phyloP scores from a whole-genome alignment of 768 basidiomycete species.

The Mycena sanguinolenta region DNA sequence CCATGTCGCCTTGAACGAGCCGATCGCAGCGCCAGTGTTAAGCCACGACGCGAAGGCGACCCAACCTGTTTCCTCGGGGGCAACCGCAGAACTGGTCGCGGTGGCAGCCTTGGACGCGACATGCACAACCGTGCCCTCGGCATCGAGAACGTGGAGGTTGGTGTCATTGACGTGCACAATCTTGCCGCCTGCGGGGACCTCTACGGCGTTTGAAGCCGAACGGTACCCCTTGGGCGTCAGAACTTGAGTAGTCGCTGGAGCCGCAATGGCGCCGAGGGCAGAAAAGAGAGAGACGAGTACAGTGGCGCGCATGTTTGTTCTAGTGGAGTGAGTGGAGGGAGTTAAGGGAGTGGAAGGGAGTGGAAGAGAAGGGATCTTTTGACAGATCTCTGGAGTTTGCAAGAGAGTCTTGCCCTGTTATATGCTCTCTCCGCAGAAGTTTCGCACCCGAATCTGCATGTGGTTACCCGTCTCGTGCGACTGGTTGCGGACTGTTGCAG shows the following conservation, averaged over 20 bases:
- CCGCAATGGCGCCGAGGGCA: neutral
- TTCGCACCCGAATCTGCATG: too few relatives aligned
- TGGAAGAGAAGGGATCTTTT: neutral
- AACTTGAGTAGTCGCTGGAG: neutral
- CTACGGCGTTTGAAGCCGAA: neutral
- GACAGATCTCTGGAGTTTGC: too few relatives aligned
- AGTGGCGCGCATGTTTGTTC: neutral
- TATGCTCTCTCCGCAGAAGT: too few relatives aligned
- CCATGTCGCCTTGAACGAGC: conserved; percentile 21
- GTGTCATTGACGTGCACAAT: neutral
- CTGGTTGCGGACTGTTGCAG: too few relatives aligned
- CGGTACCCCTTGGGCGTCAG: neutral
- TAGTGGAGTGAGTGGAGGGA: too few relatives aligned
- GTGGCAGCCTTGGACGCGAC: neutral
- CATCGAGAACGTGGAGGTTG: neutral
- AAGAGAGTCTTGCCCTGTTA: too few relatives aligned
- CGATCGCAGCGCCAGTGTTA: conserved; percentile 7
- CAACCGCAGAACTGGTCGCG: neutral
- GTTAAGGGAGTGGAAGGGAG: neutral
- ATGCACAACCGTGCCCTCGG: neutral
- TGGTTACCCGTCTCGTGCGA: too few relatives aligned
- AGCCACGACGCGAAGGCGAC: conserved; percentile 21
- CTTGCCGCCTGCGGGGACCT: neutral
- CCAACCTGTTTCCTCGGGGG: conserved; percentile 19
- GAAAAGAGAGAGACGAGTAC: neutral